phyloP scores from a whole-genome alignment of 768 basidiomycete genomes.

The Nidularia sp. region DNA sequence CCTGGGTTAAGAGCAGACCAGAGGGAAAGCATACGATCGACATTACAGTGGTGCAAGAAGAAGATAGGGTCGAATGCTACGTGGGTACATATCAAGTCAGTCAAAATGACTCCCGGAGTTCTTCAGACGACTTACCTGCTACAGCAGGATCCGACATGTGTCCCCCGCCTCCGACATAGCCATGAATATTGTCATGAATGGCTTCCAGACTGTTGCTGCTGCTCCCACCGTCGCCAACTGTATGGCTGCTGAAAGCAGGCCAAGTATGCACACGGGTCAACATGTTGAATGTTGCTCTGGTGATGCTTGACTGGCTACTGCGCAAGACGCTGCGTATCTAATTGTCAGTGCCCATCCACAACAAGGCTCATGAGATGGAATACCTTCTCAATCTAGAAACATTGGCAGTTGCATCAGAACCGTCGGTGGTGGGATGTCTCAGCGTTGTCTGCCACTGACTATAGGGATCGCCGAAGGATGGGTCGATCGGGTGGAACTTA shows the following conservation, averaged over 20 bases:
- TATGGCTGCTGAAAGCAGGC: slow-evolving; percentile 44
- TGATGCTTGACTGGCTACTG: slow-evolving; percentile 18
- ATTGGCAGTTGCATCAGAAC: slow-evolving; percentile 22
- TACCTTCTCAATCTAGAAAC: slow-evolving; percentile 23
- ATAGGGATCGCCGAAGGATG: slow-evolving; percentile 24
- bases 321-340: slow-evolving; percentile 12
- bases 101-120: background rate
- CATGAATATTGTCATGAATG: slow-evolving; percentile 46
- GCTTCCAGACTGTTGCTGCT: slow-evolving; percentile 43
- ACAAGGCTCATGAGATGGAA: background rate
- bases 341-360: background rate
- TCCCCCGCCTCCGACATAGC: slow-evolving; percentile 34
- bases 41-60: slow-evolving; percentile 50
- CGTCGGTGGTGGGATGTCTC: slow-evolving; percentile 21
- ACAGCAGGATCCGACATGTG: slow-evolving; percentile 36
- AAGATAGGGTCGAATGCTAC: slow-evolving; percentile 50
- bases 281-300: slow-evolving; percentile 29
- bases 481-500: slow-evolving; percentile 25
- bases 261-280: slow-evolving; percentile 32
- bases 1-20: slow-evolving; percentile 43
- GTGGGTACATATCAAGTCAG: background rate
- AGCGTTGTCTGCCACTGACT: slow-evolving; percentile 27
- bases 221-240: slow-evolving; percentile 28
- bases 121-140: slow-evolving; percentile 25
- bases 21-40: slow-evolving; percentile 47